Percentiles rank a stretch among this genome's conserved stretches.
These are phyloP conservation scores for Chaetomium strumarium DNA, from an alignment of 2,329 filamentous ascomycete genomes.

Conservation along the genomic window DNA sequence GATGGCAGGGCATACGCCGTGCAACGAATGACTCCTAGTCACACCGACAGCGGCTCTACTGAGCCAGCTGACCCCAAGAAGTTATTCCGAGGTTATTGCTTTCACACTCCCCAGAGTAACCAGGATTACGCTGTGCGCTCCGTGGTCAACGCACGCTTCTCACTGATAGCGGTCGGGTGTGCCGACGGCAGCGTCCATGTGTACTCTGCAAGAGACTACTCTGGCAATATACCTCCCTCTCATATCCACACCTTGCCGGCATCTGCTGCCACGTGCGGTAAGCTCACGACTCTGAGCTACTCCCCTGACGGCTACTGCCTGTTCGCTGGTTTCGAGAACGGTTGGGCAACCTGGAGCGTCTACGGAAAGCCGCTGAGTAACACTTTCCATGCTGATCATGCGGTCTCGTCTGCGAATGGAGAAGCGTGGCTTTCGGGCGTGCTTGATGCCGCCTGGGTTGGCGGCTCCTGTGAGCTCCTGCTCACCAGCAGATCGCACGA, in stretches of 20 bases:
- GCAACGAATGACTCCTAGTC: constrained; percentile 54
- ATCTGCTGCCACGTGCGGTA: constrained; percentile 61
- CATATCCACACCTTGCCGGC: constrained; percentile 68
- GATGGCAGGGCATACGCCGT: constrained; percentile 89
- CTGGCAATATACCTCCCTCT: constrained; percentile 83
- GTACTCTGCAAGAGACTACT: constrained; percentile 91
- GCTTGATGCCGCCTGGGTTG: constrained; percentile 75
- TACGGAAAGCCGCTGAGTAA: constrained; percentile 86
- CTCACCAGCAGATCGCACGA: constrained; percentile 66
- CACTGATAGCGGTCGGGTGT: constrained; percentile 82
- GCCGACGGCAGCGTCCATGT: constrained; percentile 72
- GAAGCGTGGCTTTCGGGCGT: constrained; percentile 84
- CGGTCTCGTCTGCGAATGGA: constrained; percentile 58
- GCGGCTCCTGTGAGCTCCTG: constrained; percentile 79
- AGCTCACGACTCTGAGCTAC: constrained; percentile 70
- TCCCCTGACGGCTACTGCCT: constrained; percentile 95
- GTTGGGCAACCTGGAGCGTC: constrained; percentile 96
- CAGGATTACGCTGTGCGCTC: constrained; percentile 62
- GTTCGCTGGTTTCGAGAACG: constrained; percentile 85
- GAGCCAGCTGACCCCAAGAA: constrained; percentile 49
- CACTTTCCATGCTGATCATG: constrained; percentile 68
- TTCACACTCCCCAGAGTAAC: constrained; percentile 64
- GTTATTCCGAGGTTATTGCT: constrained; percentile 85
- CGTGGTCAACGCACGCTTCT: constrained; percentile 91
- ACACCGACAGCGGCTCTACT: constrained; percentile 36